Conservation (phyloP, 2,329 filamentous ascomycete genomes). For the Monosporascus sp. region DNA sequence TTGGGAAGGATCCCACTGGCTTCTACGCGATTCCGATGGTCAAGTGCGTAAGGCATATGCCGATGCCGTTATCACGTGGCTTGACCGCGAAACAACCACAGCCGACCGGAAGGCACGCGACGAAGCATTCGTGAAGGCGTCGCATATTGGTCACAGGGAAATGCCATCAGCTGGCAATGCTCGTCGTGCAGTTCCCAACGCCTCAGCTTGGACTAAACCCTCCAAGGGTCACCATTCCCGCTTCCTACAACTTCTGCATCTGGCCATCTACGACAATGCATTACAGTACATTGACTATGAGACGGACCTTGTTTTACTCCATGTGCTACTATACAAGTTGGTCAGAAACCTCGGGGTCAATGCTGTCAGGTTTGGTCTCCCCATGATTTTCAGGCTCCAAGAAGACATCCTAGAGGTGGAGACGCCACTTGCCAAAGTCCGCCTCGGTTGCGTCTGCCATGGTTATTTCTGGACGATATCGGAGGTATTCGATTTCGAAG, state of each 20-base stretch:
- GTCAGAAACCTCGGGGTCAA: constrained; percentile 77
- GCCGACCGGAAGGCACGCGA: constrained; percentile 60
- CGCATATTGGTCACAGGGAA: constrained; percentile 38
- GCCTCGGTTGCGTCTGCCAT: constrained; percentile 78
- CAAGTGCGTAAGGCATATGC: constrained; percentile 80
- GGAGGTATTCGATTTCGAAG: constrained; percentile 73
- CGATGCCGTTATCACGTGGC: constrained; percentile 79
- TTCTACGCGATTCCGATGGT: constrained; percentile 73
- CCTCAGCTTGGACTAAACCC: constrained; percentile 57
- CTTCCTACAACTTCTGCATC: constrained; percentile 77
- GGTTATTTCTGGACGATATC: constrained; percentile 82
- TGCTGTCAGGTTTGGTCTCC: constrained; percentile 69
- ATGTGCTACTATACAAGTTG: constrained; percentile 71
- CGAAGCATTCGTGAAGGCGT: constrained; percentile 44
- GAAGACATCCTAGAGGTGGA: constrained; percentile 71
- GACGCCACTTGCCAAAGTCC: constrained; percentile 66
- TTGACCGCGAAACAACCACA: constrained; percentile 71
- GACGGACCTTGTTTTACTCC: constrained; percentile 69
- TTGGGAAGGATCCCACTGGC: constrained; percentile 97
- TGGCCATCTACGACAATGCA: constrained; percentile 85
- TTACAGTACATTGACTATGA: constrained; percentile 69
- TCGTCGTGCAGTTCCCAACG: constrained; percentile 64
- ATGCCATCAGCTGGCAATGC: constrained; percentile 37
- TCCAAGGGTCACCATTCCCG: constrained; percentile 53
- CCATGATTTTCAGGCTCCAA: constrained; percentile 85